Conservation (phyloP, 257 asterid genomes). For the Cordia subcordata region DNA sequence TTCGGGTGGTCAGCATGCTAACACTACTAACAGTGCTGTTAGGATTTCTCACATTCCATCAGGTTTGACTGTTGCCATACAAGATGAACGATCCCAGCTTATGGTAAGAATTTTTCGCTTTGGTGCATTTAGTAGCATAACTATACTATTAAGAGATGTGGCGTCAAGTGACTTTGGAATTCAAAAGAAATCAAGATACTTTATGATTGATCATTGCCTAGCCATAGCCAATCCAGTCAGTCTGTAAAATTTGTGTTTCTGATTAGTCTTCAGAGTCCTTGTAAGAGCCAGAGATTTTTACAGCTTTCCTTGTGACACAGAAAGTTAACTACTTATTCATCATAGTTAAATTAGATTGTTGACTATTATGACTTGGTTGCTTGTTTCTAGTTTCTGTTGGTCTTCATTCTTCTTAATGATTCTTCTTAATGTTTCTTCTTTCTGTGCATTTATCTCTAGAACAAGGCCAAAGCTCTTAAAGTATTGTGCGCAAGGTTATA, state of each 20-base stretch:
- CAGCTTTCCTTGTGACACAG: no score
- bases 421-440: neutral
- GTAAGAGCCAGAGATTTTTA: no score
- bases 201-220: no score
- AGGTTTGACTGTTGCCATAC: slow-evolving; percentile 79
- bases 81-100: slow-evolving; percentile 95
- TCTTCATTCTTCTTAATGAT: slow-evolving; percentile 4
- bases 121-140: no score
- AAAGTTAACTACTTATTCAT: no score
- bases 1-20: slow-evolving; percentile 94
- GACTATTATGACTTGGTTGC: neutral
- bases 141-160: no score
- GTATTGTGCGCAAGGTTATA: slow-evolving; percentile 79
- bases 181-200: no score
- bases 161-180: no score
- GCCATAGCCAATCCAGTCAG: no score
- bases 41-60: slow-evolving; percentile 88
- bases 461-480: slow-evolving; percentile 89
- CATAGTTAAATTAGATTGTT: neutral
- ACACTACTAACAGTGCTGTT: slow-evolving; percentile 95
- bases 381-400: slow-evolving; percentile 6
- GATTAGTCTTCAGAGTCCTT: no score
- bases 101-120: slow-evolving; percentile 34
- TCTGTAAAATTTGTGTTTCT: no score
- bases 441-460: slow-evolving; percentile 34